Base-by-base conservation (phyloP, 2,329 filamentous ascomycete species). In the Penicillium capsulatum region DNA sequence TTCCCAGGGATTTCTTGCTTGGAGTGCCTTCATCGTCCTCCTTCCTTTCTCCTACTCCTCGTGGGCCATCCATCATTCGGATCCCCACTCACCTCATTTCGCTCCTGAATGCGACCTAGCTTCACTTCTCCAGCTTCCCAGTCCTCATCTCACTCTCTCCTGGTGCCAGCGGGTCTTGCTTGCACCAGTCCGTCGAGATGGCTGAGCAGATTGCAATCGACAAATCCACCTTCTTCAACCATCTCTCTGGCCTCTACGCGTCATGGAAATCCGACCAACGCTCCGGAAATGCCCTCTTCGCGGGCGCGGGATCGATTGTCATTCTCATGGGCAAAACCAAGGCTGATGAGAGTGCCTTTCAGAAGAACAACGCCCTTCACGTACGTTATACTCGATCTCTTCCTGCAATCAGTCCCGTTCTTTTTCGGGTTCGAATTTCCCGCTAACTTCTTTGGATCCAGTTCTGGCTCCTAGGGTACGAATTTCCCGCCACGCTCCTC, bases 381-480 rank as follows among this genome's bases (percentile, higher is more conserved):
- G 89, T 94, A 75, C 63, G 84, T 73, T n/a, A 28, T 34, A 26
- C 39, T 51, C 49, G 31, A 22, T 8, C 11, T 11, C 16, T n/a
- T 31, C 13, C 22, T 10, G 17, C 15, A 17, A 28, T n/a, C 31
- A 7, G 14, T n/a, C n/a, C n/a, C n/a, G n/a, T n/a, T n/a, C n/a
- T n/a, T n/a, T n/a, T n/a, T n/a, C n/a, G n/a, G n/a, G n/a, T n/a
- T n/a, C 26, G 30, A 17, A 24, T 13, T 22, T 10, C 16, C 38
- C 26, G 31, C 43, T 48, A 38, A 49, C 17, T n/a, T 11, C 20
- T 11, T 24, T 22, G n/a, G 10, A 14, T 29, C 45, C 65, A 96
- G 90, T 94, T 97, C 69, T 98, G 94, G 94, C 77, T 98, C 39
- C 79, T 98, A 47, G 92, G 92, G 58, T 98, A 98, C 74, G 92